Base-by-base conservation (phyloP, 495 filamentous ascomycete species). In the Penicillium fimorum region DNA sequence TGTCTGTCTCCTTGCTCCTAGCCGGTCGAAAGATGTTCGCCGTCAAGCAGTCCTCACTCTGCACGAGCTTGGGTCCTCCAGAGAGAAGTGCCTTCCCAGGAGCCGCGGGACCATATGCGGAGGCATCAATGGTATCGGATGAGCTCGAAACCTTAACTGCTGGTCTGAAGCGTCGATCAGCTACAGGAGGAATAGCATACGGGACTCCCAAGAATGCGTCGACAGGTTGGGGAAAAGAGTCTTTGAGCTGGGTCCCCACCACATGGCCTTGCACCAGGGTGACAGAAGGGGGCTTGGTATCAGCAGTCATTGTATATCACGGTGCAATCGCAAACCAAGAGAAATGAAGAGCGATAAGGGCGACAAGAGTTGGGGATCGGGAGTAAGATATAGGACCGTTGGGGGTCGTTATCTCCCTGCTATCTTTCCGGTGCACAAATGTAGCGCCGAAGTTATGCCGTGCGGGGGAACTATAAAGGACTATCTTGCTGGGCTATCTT, bases 161-260 rank as follows among this genome's bases (percentile, higher is more conserved):
- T 20, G 77, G 79, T 35, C 67, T 74, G 67, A 86, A 87, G 45
- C 84, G 77, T 58, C 80, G 76, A 27, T 82, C 64, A 15, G 82
- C 83, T 25, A 68, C 69, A 0, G 84, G 82, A 0, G 78, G 72
- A 48, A 81, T 67, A 2, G 80, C 84, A 59, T 82, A 88, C 2
- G 82, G 85, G 53, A 88, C 76, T 15, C 84, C 84, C n/a, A 79
- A 68, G 57, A 82, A 88, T 61, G 62, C 78, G 43, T 88, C 81
- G 22, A 86, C 56, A 10, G 73, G 58, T 52, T 77, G 75, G 2
- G 82, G 77, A 13, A 68, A 58, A 47, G 68, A 71, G 8, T 70
- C 55, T 8, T 69, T 37, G 20, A 81, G 59, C 41, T 73, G 69
- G 18, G 72, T 66, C 33, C 84, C 84, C 9, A 84, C 58, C 47